Evolutionary conservation across 2,329 filamentous ascomycete species (phyloP), one percentile per base, ranked within the genome.

Genomic region (Alternaria arbusti): DNA sequence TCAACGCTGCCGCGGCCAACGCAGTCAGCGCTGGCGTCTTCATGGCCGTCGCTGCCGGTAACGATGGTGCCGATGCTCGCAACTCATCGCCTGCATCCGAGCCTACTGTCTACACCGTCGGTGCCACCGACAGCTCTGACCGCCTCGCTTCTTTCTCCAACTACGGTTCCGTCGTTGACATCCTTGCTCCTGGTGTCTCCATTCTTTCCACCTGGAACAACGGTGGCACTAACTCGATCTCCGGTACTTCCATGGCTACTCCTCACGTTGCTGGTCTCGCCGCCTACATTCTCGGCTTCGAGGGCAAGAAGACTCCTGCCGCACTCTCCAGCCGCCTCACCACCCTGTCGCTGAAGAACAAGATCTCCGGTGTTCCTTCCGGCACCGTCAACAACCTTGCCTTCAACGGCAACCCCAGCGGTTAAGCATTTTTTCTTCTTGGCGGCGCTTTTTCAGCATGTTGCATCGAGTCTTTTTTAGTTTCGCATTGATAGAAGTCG

Each of bases 211-310:
- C 87, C 52, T 88, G 78, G 78, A 69, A 71, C 50, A 74, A 83
- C 54, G 78, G 80, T 54, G 80, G 79, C 55, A 79, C 76, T 32
- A 83, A 82, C 68, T 82, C 79, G 63, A 85, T 89, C 72, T 86
- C 84, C 20, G 89, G 88, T 55, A 91, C 89, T 22, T 88, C 85
- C 57, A 90, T 90, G 88, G 90, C 90, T 54, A 86, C 86, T 40
- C 90, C 90, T 15, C 90, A 92, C 76, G 84, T 92, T 63, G 86
- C 88, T 55, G 90, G 90, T 67, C 84, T 92, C n/a, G 89, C 86
- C 43, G 90, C 89, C 52, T 92, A 92, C 80, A 82, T 92, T 52
- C 88, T 92, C 82, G 76, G 74, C 17, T 78, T 86, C 40, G 82
- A 86, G 67, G 80, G 79, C 45, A 75, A 81, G 62, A 76, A 63